These are phyloP conservation scores for Aspergillus transmontanensis DNA, from an alignment of 2,329 filamentous ascomycete genomes.

Conservation along the genomic window DNA sequence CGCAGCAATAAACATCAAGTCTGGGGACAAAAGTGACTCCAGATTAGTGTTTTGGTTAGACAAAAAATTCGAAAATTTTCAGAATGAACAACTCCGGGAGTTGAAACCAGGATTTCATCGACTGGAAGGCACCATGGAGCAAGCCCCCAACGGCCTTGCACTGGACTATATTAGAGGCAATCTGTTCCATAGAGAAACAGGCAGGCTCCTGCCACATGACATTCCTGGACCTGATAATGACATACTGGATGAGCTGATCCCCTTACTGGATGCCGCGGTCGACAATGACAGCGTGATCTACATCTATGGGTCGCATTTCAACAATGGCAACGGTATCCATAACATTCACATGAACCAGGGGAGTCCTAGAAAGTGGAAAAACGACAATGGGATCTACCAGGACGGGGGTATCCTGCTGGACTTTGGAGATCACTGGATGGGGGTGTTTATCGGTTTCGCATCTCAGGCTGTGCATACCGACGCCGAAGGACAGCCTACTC, in stretches of 20 bases:
- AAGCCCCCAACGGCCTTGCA: not conserved
- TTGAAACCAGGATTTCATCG: conserved; percentile 17
- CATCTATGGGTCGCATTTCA: conserved; percentile 19
- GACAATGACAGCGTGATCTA: conserved; percentile 18
- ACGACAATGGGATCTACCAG: conserved; percentile 20
- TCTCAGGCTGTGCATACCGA: conserved; percentile 23
- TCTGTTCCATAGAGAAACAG: conserved; percentile 18
- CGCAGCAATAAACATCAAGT: conserved; percentile 25
- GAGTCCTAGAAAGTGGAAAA: conserved; percentile 8
- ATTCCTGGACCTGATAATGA: conserved; percentile 31
- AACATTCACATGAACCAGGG: conserved; percentile 29
- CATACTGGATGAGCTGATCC: conserved; percentile 31
- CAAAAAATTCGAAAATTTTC: conserved; percentile 11
- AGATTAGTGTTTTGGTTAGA: conserved; percentile 24
- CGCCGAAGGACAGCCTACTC: conserved; percentile 16
- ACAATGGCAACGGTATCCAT: conserved; percentile 15
- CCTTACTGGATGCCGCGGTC: conserved; percentile 17
- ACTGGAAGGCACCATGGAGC: conserved; percentile 3
- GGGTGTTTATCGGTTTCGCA: conserved; percentile 24
- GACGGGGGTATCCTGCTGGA: conserved; percentile 24
- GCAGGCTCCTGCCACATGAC: conserved; percentile 23
- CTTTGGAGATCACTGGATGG: conserved; percentile 18
- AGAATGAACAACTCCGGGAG: conserved; percentile 12
- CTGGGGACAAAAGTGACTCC: conserved; percentile 17
- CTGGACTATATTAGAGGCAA: conserved; percentile 22